These are phyloP conservation scores for Dovyalis caffra DNA, from an alignment of 345 rosid genomes.

Conservation along the genomic window DNA sequence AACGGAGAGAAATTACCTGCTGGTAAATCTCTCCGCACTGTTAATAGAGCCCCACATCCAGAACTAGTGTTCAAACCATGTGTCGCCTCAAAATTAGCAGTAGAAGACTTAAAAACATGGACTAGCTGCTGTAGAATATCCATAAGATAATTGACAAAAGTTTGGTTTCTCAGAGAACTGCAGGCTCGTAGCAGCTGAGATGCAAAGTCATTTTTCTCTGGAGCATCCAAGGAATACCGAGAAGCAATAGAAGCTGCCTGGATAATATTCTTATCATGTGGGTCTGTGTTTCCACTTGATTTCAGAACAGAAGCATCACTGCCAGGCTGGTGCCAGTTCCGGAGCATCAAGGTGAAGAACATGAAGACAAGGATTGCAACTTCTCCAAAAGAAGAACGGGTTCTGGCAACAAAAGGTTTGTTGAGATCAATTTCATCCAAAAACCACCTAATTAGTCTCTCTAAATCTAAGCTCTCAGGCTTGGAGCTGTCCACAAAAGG, in stretches of 20 bases:
- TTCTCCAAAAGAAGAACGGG: conserved; percentile 81
- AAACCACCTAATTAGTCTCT: conserved; percentile 86
- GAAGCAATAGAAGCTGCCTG: conserved; percentile 48
- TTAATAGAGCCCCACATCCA: conserved; percentile 91
- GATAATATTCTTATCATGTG: conserved; percentile 56
- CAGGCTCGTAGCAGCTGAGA: conserved; percentile 84
- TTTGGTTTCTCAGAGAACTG: conserved; percentile 74
- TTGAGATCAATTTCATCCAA: conserved; percentile 72
- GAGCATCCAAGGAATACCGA: conserved; percentile 65
- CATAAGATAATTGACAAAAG: conserved; percentile 88
- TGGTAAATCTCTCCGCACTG: conserved; percentile 86
- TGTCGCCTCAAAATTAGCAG: conserved; percentile 51
- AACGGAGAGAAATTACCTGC: conserved; percentile 94
- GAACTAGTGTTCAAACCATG: conserved; percentile 69
- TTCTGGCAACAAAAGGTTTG: conserved; percentile 64
- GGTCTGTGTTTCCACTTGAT: conserved; percentile 49
- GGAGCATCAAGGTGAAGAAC: conserved; percentile 99
- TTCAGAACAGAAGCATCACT: conserved; percentile 53
- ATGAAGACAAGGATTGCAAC: conserved; percentile 88
- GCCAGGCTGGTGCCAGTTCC: conserved; percentile 99
- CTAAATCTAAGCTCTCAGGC: conserved; percentile 78
- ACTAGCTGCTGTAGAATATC: conserved; percentile 91
- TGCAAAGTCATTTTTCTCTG: conserved; percentile 75
- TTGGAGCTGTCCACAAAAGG: conserved; percentile 89
- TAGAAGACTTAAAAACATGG: conserved; percentile 78